These are phyloP conservation scores for Styphnolobium japonicum DNA, from an alignment of 306 rosid genomes.

Conservation along the genomic window DNA sequence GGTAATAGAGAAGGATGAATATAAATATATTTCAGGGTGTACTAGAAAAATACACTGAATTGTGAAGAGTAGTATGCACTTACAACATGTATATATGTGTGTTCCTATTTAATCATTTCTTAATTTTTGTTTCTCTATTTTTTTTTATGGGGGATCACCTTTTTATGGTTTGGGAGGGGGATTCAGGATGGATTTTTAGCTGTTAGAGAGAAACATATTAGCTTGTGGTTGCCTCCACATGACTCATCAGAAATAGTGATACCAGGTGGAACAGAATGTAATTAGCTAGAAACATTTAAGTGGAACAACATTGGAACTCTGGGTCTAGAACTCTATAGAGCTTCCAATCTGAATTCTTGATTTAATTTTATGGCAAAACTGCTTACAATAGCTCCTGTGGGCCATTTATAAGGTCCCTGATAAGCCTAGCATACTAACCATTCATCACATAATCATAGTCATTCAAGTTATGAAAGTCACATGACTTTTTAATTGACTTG, in stretches of 20 bases:
- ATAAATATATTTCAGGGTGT: background rate
- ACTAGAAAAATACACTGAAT: constrained; percentile 1
- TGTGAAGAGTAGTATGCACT: background rate
- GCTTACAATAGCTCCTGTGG: background rate
- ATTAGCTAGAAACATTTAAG: background rate
- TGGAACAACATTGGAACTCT: background rate
- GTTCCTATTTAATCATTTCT: background rate
- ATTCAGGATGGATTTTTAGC: background rate
- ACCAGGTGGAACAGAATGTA: background rate
- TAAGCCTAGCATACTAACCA: background rate
- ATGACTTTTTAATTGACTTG: background rate
- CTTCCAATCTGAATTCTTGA: background rate
- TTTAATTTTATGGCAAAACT: background rate
- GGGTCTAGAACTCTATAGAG: background rate
- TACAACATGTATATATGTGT: background rate
- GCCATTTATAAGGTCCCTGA: background rate
- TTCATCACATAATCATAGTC: background rate
- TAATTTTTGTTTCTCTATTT: background rate
- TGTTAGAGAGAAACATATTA: background rate
- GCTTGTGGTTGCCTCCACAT: background rate
- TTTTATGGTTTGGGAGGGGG: background rate
- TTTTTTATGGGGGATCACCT: background rate
- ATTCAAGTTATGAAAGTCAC: background rate
- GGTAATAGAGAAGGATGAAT: background rate
- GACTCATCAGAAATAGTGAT: background rate